Evolutionary conservation across 2,329 filamentous ascomycete genomes (phyloP).

Genomic region (Fusarium buharicum): DNA sequence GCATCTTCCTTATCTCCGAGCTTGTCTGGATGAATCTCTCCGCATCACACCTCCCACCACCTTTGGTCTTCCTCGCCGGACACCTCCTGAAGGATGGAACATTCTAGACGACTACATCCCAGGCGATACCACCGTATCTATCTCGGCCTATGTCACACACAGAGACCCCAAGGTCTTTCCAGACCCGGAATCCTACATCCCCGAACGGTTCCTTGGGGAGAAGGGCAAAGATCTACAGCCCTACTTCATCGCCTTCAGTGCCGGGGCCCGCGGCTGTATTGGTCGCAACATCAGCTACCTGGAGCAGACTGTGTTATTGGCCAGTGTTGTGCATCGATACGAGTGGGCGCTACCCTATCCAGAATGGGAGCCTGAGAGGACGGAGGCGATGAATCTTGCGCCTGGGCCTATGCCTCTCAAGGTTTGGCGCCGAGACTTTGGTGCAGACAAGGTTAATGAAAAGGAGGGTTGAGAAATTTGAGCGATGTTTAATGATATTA

Average conservation of each 20-base stretch:
- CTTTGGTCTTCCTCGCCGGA: slow-evolving; percentile 45
- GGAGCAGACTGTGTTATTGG: slow-evolving; percentile 58
- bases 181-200: slow-evolving; percentile 52
- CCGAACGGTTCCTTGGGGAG: slow-evolving; percentile 55
- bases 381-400: slow-evolving; percentile 39
- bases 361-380: slow-evolving; percentile 34
- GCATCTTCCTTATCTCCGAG: slow-evolving; percentile 62
- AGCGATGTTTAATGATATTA: background rate
- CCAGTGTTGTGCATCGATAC: slow-evolving; percentile 55
- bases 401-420: slow-evolving; percentile 40
- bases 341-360: slow-evolving; percentile 49
- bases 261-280: slow-evolving; percentile 55
- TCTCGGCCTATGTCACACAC: slow-evolving; percentile 53
- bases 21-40: slow-evolving; percentile 61
- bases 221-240: slow-evolving; percentile 50
- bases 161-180: slow-evolving; percentile 54
- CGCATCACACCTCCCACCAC: slow-evolving; percentile 49
- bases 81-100: slow-evolving; percentile 45
- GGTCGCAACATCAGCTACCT: slow-evolving; percentile 55
- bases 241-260: slow-evolving; percentile 56
- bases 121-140: slow-evolving; percentile 52
- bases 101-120: slow-evolving; percentile 51
- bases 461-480: slow-evolving; percentile 4
- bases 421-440: slow-evolving; percentile 38
- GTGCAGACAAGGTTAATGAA: slow-evolving; percentile 13